Conservation (phyloP, 768 basidiomycete genomes). For the Phaeotremella skinneri region DNA sequence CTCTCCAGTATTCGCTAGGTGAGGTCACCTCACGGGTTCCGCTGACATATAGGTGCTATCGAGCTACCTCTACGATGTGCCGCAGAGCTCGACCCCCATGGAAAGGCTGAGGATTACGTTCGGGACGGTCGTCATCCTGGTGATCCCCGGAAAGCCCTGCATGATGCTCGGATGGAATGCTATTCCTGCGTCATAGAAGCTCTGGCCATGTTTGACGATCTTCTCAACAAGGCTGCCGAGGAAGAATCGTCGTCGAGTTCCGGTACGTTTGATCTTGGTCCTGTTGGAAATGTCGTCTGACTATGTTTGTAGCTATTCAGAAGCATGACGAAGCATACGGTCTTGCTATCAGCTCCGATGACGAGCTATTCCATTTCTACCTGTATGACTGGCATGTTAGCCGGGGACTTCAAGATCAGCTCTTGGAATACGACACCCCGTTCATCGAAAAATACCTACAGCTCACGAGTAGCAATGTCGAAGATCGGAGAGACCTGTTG, state of each 20-base stretch:
- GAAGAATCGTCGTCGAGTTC: constrained; percentile 7
- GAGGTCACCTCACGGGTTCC: constrained; percentile 19
- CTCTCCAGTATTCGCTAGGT: constrained; percentile 80
- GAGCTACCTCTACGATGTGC: constrained; percentile 83
- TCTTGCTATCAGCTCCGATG: constrained; percentile 75
- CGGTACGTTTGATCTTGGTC: constrained; percentile 23
- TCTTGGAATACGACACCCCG: constrained; percentile 78
- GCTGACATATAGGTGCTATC: constrained; percentile 63
- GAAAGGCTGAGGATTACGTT: constrained; percentile 63
- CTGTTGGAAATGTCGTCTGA: background rate
- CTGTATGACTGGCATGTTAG: constrained; percentile 91
- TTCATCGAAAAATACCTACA: constrained; percentile 86
- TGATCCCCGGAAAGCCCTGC: constrained; percentile 62
- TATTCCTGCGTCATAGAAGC: constrained; percentile 83
- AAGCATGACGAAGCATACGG: constrained; percentile 83
- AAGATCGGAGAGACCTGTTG: constrained; percentile 60
- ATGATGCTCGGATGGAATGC: constrained; percentile 65
- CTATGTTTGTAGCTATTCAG: constrained; percentile 57
- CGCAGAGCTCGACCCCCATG: constrained; percentile 69
- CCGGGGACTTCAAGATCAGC: constrained; percentile 74
- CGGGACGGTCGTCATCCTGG: constrained; percentile 60
- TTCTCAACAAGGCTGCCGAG: constrained; percentile 54
- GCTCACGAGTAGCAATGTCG: constrained; percentile 43
- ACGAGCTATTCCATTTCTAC: constrained; percentile 89
- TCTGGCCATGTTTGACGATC: constrained; percentile 71